Evolutionary conservation across 23 red algal species (phyloP), one percentile per base, ranked within the genome.

Genomic region (Gracilaria caudata): DNA sequence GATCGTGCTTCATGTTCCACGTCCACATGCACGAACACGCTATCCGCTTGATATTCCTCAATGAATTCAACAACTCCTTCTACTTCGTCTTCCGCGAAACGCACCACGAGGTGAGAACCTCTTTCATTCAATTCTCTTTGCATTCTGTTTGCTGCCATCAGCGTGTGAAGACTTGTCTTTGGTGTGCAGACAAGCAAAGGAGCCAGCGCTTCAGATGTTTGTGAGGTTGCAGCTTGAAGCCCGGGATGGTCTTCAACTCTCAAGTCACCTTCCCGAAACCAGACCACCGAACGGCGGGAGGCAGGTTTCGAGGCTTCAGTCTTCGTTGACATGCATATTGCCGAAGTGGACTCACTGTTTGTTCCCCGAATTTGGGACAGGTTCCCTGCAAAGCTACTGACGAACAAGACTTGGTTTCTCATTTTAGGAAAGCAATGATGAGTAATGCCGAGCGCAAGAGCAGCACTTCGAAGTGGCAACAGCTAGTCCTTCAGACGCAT

Each of bases 211-310:
- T 78, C 71, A 28, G 72, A 7, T 14, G 72, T 89, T 32, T 79
- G 85, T 19, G 9, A 25, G 16, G 24, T 49, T 24, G 90, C 90
- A 4, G 81, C 71, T 25, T 58, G 13, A 7, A 93, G 36, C 23
- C 90, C 90, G 19, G 80, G 66, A 59, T 93, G 90, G 46, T 86
- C 68, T 30, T 80, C 46, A 9, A 65, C 59, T 51, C 90, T 68
- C 57, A 93, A 54, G 75, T 93, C 90, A 19, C 90, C 90, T n/a
- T 65, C 40, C 41, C 90, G 90, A 73, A 87, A 93, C 90, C 90
- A 93, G 28, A 93, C 90, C 47, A 93, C 89, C 11, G 89, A 61
- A 51, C 85, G 51, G 36, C 70, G 70, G 4, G 70, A 21, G 7
- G 9, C 25, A 26, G 19, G 20, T 14, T 7, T 12, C 6, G 70